Base-by-base conservation (phyloP, 441 rosid species). In the Gossypium laxum region DNA sequence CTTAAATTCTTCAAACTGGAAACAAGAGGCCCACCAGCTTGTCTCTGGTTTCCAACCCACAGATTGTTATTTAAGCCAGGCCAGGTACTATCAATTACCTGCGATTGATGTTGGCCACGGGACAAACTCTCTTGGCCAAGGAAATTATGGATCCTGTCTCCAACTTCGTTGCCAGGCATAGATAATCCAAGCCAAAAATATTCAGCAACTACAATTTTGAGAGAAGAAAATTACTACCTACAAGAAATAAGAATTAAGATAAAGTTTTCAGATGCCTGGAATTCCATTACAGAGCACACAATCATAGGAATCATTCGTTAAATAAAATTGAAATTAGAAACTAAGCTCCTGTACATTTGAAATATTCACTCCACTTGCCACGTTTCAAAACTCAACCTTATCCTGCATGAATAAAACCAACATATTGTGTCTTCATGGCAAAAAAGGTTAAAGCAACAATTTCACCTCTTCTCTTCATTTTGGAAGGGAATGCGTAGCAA, bases 91-190 rank as follows among this genome's bases (percentile, higher is more conserved):
- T 86, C 91, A 76, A 80, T 80, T 69, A 80, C 82, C 78, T 81
- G 89, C n/a, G 87, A 78, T 28, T 78, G 83, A 66, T 81, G 85
- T 77, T 85, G 92, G 76, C 80, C 85, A 73, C 81, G 87, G 69
- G 89, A 76, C 73, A 81, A 76, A 67, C 82, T 85, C 61, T 89
- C 95, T 74, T 87, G 91, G 73, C 87, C 91, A 85, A 89, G 86
- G 81, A 91, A 84, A 85, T 89, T 87, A 80, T 85, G 91, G 82
- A 83, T 85, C 83, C 86, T 84, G 77, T 90, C 96, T 80, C 90
- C 96, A 83, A 79, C 84, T 85, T 89, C 89, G 88, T 90, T 85
- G 78, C 89, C 96, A 88, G 98, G 95, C 98, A 92, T 92, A 84
- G 92, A 86, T 85, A 77, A 83, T 71, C 64, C 80, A 74, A 74